Evolutionary conservation across 441 rosid genomes (phyloP), one percentile per base, ranked within the genome.

Genomic region (Arabidopsis lyrata): DNA sequence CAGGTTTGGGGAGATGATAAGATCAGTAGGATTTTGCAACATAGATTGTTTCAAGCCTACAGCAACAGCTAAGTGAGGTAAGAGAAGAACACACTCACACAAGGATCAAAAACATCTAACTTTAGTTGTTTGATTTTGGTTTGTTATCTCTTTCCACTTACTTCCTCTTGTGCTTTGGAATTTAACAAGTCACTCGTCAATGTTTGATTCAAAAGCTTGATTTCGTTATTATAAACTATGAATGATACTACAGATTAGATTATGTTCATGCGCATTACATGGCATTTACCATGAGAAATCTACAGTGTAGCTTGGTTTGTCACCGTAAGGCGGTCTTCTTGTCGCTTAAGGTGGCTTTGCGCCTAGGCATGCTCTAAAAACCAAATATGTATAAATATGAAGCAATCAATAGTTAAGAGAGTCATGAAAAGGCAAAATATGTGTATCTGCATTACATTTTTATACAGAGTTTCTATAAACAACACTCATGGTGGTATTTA

Each of bases 21-120:
- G 97, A 80, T 90, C 97, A 2, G 98, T 93, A 32, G 82, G 93
- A 75, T 79, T 92, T 22, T 88, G 97, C 90, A 92, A 92, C 80
- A 90, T 95, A 47, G 91, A 86, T 85, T 95, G 97, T 82, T 95
- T 95, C 85, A 89, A 75, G 89, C 92, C 97, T 27, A 86, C 93
- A 0, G 80, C 88, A 34, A 79, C 97, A 32, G 80, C 86, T 8
- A 70, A 70, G 48, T 70, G 38, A 69, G 32, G 11, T 55, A 41
- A 9, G 14, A 47, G 77, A 55, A 22, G 53, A 47, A 57, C 70
- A 42, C 55, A 56, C 50, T 47, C 0, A 38, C 54, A 59, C 48
- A 59, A 39, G 78, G 29, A 53, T 42, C 34, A 22, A 59, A 49
- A 63, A 39, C 78, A 58, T 49, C 45, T 60, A 75, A 60, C 42